These are phyloP conservation scores for Pterulicium gracile DNA, from an alignment of 1,284 basidiomycete genomes.

Conservation along the genomic window DNA sequence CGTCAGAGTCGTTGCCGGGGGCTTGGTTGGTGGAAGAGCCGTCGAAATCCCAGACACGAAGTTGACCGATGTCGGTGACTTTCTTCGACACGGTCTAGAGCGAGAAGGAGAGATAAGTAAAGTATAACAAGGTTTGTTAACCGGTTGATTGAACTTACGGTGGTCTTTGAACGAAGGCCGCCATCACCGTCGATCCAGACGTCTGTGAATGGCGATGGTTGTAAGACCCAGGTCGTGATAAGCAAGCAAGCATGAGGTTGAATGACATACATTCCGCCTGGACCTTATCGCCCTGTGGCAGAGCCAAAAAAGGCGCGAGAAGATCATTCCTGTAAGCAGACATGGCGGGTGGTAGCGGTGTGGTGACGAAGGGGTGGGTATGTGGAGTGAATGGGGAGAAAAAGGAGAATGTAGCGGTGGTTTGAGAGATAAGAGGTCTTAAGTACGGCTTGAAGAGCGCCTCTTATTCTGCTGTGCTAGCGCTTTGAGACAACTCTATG, in stretches of 20 bases:
- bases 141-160: constrained; percentile 32
- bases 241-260: background rate
- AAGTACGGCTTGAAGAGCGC: too few species aligned
- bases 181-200: constrained; percentile 93
- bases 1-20: constrained; percentile 90
- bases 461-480: too few species aligned
- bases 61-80: constrained; percentile 76
- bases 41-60: constrained; percentile 98
- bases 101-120: constrained; percentile 9
- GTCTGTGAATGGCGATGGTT: constrained; percentile 38
- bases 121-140: constrained; percentile 7
- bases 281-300: constrained; percentile 78
- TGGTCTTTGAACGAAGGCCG: constrained; percentile 92
- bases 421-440: constrained; percentile 11
- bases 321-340: too few species aligned
- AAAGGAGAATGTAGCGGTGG: constrained; percentile 12
- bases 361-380: constrained; percentile 3
- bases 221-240: constrained; percentile 1
- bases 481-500: too few species aligned
- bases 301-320: constrained; percentile 77
- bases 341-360: too few species aligned
- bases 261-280: constrained; percentile 85
- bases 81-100: constrained; percentile 76
- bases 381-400: constrained; percentile 12
- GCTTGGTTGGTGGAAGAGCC: constrained; percentile 97